Evolutionary conservation across 805 yeast species (phyloP).

Genomic region (Saturnispora quitensis): DNA sequence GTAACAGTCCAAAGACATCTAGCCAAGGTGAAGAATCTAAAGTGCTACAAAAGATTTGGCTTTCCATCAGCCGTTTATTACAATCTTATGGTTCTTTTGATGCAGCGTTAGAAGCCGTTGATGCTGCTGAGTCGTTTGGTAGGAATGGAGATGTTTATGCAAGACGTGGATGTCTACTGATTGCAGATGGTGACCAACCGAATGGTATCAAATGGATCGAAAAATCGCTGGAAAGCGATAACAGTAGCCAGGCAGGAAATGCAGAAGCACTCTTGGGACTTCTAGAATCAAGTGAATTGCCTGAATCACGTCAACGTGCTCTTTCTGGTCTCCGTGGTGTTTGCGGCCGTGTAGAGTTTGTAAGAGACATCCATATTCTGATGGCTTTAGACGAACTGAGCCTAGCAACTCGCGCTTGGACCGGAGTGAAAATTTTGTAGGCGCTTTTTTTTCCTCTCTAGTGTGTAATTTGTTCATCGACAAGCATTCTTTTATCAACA

Average conservation of each 20-base stretch:
- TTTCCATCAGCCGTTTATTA: slow-evolving; percentile 62
- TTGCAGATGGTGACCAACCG: background rate
- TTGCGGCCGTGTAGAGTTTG: background rate
- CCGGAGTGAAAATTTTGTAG: slow-evolving; percentile 8
- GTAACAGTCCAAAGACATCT: background rate
- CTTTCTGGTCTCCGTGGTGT: background rate
- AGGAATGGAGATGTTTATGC: slow-evolving; percentile 1
- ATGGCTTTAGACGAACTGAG: slow-evolving; percentile 3
- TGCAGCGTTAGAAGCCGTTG: slow-evolving; percentile 64
- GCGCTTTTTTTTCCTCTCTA: background rate
- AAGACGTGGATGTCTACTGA: slow-evolving; percentile 6
- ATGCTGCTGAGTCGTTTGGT: slow-evolving; percentile 43
- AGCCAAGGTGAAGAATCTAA: slow-evolving; percentile 22
- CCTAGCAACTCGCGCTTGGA: slow-evolving; percentile 7
- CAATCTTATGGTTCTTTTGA: slow-evolving; percentile 40
- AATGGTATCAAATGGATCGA: background rate
- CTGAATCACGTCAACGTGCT: slow-evolving; percentile 1
- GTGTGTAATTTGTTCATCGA: background rate
- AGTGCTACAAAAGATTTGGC: slow-evolving; percentile 58
- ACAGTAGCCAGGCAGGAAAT: background rate
- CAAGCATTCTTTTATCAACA: background rate
- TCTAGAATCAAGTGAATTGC: background rate
- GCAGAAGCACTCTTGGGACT: slow-evolving; percentile 8
- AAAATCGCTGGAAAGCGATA: slow-evolving; percentile 1
- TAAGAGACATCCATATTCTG: slow-evolving; percentile 1